Conservation (phyloP, 768 basidiomycete species). For the Boletus sensibilis region DNA sequence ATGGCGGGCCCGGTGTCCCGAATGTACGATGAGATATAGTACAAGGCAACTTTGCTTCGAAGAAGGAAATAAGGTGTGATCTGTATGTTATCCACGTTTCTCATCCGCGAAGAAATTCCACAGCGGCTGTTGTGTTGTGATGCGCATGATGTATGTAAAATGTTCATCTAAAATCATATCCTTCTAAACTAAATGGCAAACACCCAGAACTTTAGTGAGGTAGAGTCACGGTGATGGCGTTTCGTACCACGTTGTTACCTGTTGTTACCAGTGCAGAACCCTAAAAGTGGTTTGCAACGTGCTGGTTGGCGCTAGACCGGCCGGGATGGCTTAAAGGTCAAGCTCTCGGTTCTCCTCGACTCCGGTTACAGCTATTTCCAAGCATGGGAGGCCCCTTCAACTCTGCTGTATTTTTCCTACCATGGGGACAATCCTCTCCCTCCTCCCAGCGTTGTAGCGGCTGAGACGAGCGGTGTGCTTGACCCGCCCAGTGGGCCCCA, state of each 20-base stretch:
- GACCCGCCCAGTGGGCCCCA: background rate
- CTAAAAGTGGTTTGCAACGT: too few species aligned
- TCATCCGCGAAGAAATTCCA: background rate
- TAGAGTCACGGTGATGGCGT: too few species aligned
- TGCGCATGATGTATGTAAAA: too few species aligned
- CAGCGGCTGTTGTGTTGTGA: too few species aligned
- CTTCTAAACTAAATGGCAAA: too few species aligned
- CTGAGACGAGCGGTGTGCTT: background rate
- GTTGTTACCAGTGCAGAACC: too few species aligned
- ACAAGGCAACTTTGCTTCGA: background rate
- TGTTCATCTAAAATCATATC: too few species aligned
- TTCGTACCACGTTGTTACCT: background rate
- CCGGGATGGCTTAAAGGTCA: background rate
- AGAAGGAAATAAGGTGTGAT: too few species aligned
- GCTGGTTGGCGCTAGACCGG: too few species aligned
- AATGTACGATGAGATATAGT: background rate
- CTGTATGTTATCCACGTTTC: background rate
- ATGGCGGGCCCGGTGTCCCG: too few species aligned
- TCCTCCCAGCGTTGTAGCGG: background rate
- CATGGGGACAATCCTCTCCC: background rate
- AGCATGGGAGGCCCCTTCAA: background rate
- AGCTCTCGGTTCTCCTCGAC: background rate
- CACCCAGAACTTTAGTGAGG: too few species aligned
- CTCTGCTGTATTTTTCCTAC: background rate
- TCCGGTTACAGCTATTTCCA: background rate